Evolutionary conservation across 164 flowering plant species (phyloP).

Genomic region (Vitis rotundifolia): DNA sequence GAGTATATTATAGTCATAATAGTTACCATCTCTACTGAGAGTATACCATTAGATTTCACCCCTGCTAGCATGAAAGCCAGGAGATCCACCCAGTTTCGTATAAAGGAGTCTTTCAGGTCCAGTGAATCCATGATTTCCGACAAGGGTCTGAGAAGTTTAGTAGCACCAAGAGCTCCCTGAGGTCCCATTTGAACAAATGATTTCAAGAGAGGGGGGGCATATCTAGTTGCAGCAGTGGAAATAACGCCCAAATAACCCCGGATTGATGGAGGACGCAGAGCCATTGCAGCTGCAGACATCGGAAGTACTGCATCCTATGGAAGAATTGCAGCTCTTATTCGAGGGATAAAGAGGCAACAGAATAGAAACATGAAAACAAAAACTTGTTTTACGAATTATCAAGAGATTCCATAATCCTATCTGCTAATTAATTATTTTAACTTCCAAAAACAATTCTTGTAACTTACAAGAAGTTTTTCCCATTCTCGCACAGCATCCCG

Average conservation of each 20-base stretch:
- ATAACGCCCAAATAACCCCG: constrained; percentile 89
- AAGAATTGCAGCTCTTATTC: constrained; percentile 7
- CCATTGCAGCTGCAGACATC: constrained; percentile 91
- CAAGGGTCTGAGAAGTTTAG: constrained; percentile 90
- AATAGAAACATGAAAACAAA: too few species aligned
- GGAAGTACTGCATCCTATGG: constrained; percentile 88
- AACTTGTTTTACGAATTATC: too few species aligned
- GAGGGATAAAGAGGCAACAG: neutral
- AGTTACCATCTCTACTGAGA: constrained; percentile 98
- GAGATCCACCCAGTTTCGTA: constrained; percentile 92
- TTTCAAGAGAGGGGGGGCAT: constrained; percentile 84
- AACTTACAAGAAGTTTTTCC: constrained; percentile 86
- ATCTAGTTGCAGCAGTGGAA: constrained; percentile 86
- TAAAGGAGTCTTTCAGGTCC: constrained; percentile 79
- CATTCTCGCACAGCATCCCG: constrained; percentile 78
- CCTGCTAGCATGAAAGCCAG: constrained; percentile 92
- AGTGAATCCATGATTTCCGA: constrained; percentile 83
- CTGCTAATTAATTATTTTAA: neutral
- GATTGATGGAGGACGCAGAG: constrained; percentile 89
- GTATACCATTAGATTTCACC: constrained; percentile 90
- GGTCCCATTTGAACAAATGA: constrained; percentile 93
- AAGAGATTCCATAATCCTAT: neutral
- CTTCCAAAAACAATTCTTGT: neutral
- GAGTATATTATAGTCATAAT: constrained; percentile 10
- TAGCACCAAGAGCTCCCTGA: constrained; percentile 88